These are phyloP conservation scores for Coemansia sp. DNA, from an alignment of 192 early-diverging fungal genomes.

Conservation along the genomic window DNA sequence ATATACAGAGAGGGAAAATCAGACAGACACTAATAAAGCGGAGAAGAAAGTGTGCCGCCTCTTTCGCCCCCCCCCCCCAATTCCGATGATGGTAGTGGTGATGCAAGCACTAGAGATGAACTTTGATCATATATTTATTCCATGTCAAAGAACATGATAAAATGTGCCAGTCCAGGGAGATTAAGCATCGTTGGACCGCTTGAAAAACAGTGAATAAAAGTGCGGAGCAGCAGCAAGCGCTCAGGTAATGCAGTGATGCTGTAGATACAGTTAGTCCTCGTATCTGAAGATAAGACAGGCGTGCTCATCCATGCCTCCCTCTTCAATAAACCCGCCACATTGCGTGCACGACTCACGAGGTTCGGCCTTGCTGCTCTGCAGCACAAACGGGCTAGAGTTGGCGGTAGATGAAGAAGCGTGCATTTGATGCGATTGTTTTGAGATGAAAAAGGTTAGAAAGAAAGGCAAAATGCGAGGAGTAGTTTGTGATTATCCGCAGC, in stretches of 20 bases:
- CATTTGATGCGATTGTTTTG: not conserved
- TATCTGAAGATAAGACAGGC: constrained; percentile 3
- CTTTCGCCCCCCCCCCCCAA: not conserved
- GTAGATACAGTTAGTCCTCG: constrained; percentile 1
- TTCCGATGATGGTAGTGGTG: not conserved
- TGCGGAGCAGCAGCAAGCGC: not conserved
- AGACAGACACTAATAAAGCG: not conserved
- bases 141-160: not conserved
- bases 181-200: not conserved
- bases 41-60: not conserved
- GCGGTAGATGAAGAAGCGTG: not conserved
- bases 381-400: not conserved
- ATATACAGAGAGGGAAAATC: constrained; percentile 4
- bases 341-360: not conserved
- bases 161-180: not conserved
- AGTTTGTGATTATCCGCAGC: constrained; percentile 2
- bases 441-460: not conserved
- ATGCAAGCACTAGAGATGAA: not conserved
- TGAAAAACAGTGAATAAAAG: not conserved
- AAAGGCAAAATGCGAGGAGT: not conserved
- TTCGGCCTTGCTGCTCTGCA: not conserved
- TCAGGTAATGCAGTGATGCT: not conserved
- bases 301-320: constrained; percentile 1
- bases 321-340: not conserved
- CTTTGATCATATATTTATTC: not conserved